A percentile compares a stretch with the other conserved stretches of the same genome.
phyloP scores from a whole-genome alignment of 495 filamentous ascomycete species.

The Pseudotulostoma volvatum region DNA sequence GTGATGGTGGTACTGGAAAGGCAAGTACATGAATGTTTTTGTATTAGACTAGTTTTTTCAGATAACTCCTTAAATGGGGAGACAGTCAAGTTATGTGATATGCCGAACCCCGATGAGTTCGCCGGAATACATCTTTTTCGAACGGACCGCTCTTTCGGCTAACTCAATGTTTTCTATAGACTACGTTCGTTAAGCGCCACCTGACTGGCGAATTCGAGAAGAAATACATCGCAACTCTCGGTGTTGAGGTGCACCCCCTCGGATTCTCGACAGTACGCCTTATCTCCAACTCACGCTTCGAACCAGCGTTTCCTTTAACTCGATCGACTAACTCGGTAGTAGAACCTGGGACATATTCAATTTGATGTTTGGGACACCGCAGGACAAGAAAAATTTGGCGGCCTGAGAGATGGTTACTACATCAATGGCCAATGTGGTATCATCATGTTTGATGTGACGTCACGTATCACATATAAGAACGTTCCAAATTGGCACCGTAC shows the following conservation, averaged over 20 bases:
- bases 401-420: conserved; percentile 99
- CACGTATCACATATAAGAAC: conserved; percentile 99
- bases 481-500: conserved; percentile 99
- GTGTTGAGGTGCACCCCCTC: conserved; percentile 97
- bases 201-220: conserved; percentile 99
- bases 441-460: conserved; percentile 99
- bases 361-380: conserved; percentile 99
- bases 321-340: conserved; percentile 24
- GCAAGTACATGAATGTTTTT: no score
- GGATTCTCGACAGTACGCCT: conserved; percentile 79
- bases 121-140: conserved; percentile 1
- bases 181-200: conserved; percentile 99
- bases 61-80: no score
- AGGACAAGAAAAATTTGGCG: conserved; percentile 99
- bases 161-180: conserved; percentile 37
- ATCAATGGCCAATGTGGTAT: conserved; percentile 99
- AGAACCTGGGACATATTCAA: conserved; percentile 94
- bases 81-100: no score
- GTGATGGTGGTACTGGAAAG: conserved; percentile 99
- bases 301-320: conserved; percentile 4
- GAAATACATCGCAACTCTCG: conserved; percentile 99
- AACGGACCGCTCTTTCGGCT: not conserved
- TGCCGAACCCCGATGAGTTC: no score
- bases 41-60: no score
- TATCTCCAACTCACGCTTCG: conserved; percentile 19